Percentiles rank a stretch among this genome's conserved stretches.
phyloP scores from a whole-genome alignment of 257 asterid species.

The Vinca minor region DNA sequence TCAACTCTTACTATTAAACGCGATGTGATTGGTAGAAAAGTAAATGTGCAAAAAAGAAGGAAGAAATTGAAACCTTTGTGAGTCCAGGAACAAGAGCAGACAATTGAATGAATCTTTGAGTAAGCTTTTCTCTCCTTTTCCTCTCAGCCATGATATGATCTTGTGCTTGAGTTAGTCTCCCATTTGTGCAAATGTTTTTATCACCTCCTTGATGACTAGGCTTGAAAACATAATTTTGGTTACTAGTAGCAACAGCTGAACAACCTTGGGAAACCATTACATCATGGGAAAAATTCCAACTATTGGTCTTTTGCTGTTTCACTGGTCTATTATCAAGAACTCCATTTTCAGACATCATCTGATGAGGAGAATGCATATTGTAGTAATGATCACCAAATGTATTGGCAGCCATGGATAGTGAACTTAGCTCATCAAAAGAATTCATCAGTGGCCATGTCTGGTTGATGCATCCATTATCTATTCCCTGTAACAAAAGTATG shows the following conservation, averaged over 20 bases:
- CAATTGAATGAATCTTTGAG: conserved; percentile 70
- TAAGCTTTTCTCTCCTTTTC: conserved; percentile 70
- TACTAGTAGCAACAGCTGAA: too few relatives aligned
- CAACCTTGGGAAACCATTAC: conserved; percentile 17
- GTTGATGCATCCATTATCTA: conserved; percentile 42
- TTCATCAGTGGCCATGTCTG: conserved; percentile 42
- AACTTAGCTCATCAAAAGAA: conserved; percentile 39
- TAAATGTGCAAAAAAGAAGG: too few relatives aligned
- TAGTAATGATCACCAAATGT: conserved; percentile 25
- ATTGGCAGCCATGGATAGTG: conserved; percentile 22
- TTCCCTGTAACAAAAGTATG: conserved; percentile 32
- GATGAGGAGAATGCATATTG: conserved; percentile 19
- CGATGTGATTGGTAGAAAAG: too few relatives aligned
- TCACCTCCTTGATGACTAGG: conserved; percentile 37
- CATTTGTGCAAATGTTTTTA: conserved; percentile 28
- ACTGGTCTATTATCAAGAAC: conserved; percentile 29
- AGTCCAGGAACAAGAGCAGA: conserved; percentile 82
- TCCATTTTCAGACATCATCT: conserved; percentile 12
- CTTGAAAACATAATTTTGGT: conserved; percentile 32
- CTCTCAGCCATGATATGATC: conserved; percentile 86
- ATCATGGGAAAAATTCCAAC: conserved; percentile 32
- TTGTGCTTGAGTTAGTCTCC: conserved; percentile 44
- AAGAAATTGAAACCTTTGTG: conserved; percentile 49
- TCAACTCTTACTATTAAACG: too few relatives aligned
- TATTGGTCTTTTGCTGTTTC: conserved; percentile 40